Conservation (phyloP, 257 asterid species). For the Salvia rosmarinus region DNA sequence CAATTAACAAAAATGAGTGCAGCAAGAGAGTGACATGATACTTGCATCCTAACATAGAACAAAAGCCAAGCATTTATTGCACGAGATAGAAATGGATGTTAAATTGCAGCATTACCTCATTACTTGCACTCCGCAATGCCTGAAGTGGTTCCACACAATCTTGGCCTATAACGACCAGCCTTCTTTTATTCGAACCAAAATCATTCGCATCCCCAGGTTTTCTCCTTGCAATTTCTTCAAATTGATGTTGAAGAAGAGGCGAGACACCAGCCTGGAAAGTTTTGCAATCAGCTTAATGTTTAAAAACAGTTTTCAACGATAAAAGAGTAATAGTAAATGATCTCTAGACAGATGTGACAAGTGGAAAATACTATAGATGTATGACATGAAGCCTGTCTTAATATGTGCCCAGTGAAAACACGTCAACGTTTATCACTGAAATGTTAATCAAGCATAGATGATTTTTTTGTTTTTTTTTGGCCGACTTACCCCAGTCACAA, state of each 20-base stretch:
- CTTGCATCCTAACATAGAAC: neutral
- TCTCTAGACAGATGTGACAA: neutral
- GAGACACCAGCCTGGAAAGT: constrained; percentile 82
- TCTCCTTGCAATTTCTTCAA: constrained; percentile 66
- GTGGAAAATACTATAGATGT: neutral
- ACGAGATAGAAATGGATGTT: neutral
- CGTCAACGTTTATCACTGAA: neutral
- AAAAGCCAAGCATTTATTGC: neutral
- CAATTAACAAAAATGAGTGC: constrained; percentile 6
- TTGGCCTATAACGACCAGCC: constrained; percentile 84
- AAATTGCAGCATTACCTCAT: constrained; percentile 43
- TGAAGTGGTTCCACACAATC: constrained; percentile 92
- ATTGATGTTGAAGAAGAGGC: constrained; percentile 78
- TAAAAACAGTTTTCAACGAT: constrained; percentile 11
- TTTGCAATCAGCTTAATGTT: constrained; percentile 6
- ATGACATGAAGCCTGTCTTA: too few species aligned
- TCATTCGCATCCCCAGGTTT: constrained; percentile 41
- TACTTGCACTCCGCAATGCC: constrained; percentile 69
- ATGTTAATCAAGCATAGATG: neutral
- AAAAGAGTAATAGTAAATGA: neutral
- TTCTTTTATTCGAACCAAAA: constrained; percentile 54
- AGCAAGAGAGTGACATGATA: neutral
- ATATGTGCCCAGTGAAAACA: too few species aligned
- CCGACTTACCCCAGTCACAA: constrained; percentile 79
- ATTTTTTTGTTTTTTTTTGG: neutral